Evolutionary conservation across 2,329 filamentous ascomycete genomes (phyloP).

Genomic region (Ambrosiella xylebori): DNA sequence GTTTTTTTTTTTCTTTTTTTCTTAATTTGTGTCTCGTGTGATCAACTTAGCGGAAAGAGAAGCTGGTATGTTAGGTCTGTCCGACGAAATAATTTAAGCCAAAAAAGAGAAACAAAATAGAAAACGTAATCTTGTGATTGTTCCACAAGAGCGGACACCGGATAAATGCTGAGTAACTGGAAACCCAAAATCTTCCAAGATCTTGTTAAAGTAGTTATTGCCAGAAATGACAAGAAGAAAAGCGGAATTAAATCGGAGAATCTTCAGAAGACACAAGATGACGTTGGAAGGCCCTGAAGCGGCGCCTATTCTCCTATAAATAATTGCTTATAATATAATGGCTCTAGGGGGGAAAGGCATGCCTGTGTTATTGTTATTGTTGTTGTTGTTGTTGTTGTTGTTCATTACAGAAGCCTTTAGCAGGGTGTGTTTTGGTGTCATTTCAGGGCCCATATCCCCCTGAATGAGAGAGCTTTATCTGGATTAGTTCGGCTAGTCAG

Average conservation of each 20-base stretch:
- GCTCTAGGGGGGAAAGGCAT: background rate
- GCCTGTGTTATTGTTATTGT: background rate
- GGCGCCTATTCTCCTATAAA: background rate
- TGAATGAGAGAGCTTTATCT: background rate
- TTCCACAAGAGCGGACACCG: background rate
- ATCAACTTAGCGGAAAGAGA: background rate
- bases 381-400: background rate
- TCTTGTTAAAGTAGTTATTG: background rate
- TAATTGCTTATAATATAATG: background rate
- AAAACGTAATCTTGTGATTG: background rate
- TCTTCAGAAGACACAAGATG: background rate
- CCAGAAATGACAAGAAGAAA: background rate
- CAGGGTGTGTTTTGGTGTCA: background rate
- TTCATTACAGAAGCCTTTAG: background rate
- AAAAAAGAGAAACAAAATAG: background rate
- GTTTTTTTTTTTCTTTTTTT: conserved; percentile 1
- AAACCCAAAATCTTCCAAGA: background rate
- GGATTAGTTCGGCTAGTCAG: background rate
- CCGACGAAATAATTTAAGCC: background rate
- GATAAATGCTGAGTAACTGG: background rate
- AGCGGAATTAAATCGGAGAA: background rate
- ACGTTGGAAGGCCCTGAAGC: background rate
- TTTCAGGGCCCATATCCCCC: background rate
- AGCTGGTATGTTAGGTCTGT: background rate
- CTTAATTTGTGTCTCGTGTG: background rate